These are phyloP conservation scores for Cystobasidium sp. DNA, from an alignment of 1,284 basidiomycete genomes.

Conservation along the genomic window DNA sequence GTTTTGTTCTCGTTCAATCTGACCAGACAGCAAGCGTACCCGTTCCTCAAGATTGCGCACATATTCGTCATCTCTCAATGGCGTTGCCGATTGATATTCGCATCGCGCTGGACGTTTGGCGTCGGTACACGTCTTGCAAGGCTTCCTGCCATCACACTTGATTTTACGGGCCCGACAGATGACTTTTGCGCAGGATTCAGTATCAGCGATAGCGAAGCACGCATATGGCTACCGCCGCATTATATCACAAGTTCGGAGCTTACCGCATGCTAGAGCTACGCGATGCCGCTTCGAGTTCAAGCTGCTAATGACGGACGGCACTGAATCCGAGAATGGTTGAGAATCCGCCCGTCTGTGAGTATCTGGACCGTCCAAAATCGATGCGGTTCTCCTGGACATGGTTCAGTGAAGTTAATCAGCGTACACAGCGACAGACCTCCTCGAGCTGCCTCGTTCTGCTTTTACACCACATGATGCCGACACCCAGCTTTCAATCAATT, in stretches of 20 bases:
- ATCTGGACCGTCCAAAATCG: background rate
- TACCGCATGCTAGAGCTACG: conserved; percentile 8
- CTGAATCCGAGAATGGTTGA: background rate
- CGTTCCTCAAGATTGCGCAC: conserved; percentile 5
- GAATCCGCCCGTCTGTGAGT: background rate
- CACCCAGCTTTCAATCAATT: background rate
- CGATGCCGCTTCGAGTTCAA: background rate
- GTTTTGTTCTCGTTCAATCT: background rate
- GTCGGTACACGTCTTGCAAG: conserved; percentile 9
- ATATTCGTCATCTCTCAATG: conserved; percentile 7
- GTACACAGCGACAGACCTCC: background rate
- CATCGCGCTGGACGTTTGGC: conserved; percentile 8
- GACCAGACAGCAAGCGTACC: conserved; percentile 4
- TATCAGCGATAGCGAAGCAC: background rate
- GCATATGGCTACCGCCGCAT: background rate
- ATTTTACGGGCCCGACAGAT: conserved; percentile 8
- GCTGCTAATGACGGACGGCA: background rate
- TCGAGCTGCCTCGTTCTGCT: background rate
- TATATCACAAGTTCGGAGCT: background rate
- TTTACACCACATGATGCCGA: background rate
- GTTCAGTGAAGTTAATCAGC: background rate
- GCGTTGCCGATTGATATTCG: conserved; percentile 3
- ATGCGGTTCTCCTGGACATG: background rate
- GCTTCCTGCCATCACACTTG: conserved; percentile 15
- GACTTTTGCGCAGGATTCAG: background rate